These are phyloP conservation scores for Gautieria morchelliformis DNA, from an alignment of 768 basidiomycete genomes.

Conservation along the genomic window DNA sequence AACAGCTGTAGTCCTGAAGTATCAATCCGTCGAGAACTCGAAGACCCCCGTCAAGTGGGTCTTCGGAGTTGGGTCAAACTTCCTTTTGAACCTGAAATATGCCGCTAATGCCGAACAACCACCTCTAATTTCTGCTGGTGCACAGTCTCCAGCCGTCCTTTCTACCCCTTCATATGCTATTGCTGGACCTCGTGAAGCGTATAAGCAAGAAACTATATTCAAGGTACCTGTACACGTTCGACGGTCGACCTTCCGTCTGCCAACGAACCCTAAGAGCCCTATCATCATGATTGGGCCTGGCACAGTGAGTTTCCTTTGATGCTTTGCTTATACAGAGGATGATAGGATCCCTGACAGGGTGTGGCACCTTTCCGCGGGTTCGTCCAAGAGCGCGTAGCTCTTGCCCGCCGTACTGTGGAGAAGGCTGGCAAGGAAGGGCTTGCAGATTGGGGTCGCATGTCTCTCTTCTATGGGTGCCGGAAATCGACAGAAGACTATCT, in stretches of 20 bases:
- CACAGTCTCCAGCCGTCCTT: constrained; percentile 27
- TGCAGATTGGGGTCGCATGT: constrained; percentile 90
- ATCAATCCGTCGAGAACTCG: constrained; percentile 54
- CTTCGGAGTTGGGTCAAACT: constrained; percentile 90
- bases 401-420: constrained; percentile 88
- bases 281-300: constrained; percentile 99
- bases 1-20: constrained; percentile 92
- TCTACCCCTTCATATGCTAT: constrained; percentile 69
- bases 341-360: constrained; percentile 45
- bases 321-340: constrained; percentile 7
- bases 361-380: constrained; percentile 99
- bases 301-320: constrained; percentile 52
- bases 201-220: constrained; percentile 60
- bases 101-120: constrained; percentile 51
- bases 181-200: constrained; percentile 82
- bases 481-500: constrained; percentile 83
- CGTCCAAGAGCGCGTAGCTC: constrained; percentile 93
- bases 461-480: constrained; percentile 95
- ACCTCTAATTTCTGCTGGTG: constrained; percentile 29
- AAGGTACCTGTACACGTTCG: constrained; percentile 92
- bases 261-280: constrained; percentile 96
- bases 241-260: constrained; percentile 92
- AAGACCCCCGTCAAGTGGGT: constrained; percentile 55
- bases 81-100: constrained; percentile 85
- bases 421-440: constrained; percentile 94